A percentile compares a stretch with the other conserved stretches of the same genome.
These are phyloP conservation scores for Lachancea dasiensis DNA, from an alignment of 805 yeast species.

Conservation along the genomic window DNA sequence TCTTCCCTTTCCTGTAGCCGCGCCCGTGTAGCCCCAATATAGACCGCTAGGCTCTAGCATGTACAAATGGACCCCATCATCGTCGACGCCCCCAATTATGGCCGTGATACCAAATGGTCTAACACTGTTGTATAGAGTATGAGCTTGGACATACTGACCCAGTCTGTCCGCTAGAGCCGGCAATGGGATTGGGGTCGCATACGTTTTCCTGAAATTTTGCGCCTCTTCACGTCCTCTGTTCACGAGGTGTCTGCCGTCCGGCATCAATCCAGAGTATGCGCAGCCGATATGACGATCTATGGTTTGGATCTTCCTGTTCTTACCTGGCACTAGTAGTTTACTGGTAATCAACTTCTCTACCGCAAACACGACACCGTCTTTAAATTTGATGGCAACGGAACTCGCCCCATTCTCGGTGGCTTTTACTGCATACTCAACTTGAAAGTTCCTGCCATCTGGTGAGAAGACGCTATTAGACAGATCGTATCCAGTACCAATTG, in stretches of 20 bases:
- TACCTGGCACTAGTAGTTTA: constrained; percentile 80
- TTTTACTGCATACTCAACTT: constrained; percentile 94
- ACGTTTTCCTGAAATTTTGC: constrained; percentile 64
- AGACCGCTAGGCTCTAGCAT: constrained; percentile 98
- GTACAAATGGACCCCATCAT: constrained; percentile 83
- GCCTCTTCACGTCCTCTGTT: constrained; percentile 91
- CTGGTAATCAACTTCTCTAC: constrained; percentile 90
- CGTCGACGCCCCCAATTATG: constrained; percentile 90
- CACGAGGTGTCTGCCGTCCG: constrained; percentile 94
- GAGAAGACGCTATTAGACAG: constrained; percentile 90
- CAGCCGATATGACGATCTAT: constrained; percentile 92
- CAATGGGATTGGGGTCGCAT: constrained; percentile 70
- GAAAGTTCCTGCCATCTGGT: constrained; percentile 90
- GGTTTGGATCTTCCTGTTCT: constrained; percentile 86
- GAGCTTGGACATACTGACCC: constrained; percentile 89
- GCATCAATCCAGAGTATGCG: constrained; percentile 89
- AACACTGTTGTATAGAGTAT: constrained; percentile 92
- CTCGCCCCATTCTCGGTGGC: constrained; percentile 98
- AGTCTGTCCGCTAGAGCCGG: constrained; percentile 80
- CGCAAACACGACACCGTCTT: constrained; percentile 94
- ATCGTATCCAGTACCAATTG: constrained; percentile 99
- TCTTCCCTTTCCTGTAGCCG: constrained; percentile 97
- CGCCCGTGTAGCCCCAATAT: constrained; percentile 96
- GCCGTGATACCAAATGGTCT: constrained; percentile 96
- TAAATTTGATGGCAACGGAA: constrained; percentile 83